Evolutionary conservation across 2,329 filamentous ascomycete genomes (phyloP), one percentile per base, ranked within the genome.

Genomic region (Zymoseptoria ardabiliae): DNA sequence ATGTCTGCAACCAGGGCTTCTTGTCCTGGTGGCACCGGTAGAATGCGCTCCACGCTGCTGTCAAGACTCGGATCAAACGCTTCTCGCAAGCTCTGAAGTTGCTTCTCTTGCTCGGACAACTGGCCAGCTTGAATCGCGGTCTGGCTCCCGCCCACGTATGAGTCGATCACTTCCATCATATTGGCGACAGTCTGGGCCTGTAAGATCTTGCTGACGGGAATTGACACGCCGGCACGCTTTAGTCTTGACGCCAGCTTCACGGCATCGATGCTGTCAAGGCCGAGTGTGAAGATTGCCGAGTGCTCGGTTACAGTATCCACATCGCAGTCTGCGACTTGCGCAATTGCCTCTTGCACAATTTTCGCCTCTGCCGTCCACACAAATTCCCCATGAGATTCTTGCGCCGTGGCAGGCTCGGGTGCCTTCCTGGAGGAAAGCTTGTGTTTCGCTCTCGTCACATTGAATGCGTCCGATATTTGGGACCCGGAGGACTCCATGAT

Each of bases 191-290:
- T 90, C 55, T 88, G 84, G 3, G 80, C 80, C 56, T 83, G 86
- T 80, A 96, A 88, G 21, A 97, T 86, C n/a, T 81, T 78, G 65
- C 90, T 89, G n/a, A 92, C 85, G 0, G 86, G 77, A 10, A 96
- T 71, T 0, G 76, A 70, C 20, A 94, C 75, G 0, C 81, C 82
- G 4, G 75, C 73, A 51, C 80, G 82, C 63, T 82, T 88, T 1
- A 96, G 78, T 56, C 85, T 82, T 0, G 90, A 86, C 0, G 89
- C 88, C 0, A 97, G 76, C 67, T 91, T 95, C 72, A 97, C 93
- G 1, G 88, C 83, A 72, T 97, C 92, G 59, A 97, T 95, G 68
- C 92, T 96, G 76, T 97, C 93, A 6, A 97, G 80, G 0, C 92
- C 92, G 30, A 97, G 80, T 66, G 93, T 86, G 48, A 95, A 86